phyloP scores from a whole-genome alignment of 2,329 filamentous ascomycete genomes.

The Colletotrichum lupini region DNA sequence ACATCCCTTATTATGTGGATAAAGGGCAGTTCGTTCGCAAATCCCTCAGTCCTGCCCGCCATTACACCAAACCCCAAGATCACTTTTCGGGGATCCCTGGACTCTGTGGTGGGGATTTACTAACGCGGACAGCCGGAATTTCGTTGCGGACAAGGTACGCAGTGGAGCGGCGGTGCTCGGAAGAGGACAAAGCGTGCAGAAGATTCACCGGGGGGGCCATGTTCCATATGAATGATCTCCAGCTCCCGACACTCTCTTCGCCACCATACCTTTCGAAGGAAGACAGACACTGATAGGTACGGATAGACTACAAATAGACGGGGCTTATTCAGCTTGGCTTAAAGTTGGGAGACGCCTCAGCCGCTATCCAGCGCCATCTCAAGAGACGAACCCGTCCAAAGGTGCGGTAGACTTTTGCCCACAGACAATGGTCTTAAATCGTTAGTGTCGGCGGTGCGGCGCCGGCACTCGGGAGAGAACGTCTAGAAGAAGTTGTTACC shows the following conservation, averaged over 20 bases:
- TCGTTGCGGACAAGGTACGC: neutral
- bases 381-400: neutral
- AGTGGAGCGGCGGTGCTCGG: constrained; percentile 5
- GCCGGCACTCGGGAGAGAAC: neutral
- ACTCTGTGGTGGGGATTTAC: neutral
- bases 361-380: neutral
- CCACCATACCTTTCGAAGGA: neutral
- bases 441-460: neutral
- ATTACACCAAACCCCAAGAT: neutral
- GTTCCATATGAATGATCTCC: constrained; percentile 10
- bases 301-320: no score
- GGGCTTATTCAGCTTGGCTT: neutral
- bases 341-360: neutral
- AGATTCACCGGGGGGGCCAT: constrained; percentile 10
- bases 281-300: neutral
- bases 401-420: neutral
- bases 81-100: neutral
- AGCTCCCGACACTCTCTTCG: constrained; percentile 3
- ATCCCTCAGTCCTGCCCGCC: neutral
- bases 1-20: constrained; percentile 26
- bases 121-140: constrained; percentile 7
- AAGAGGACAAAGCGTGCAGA: constrained; percentile 16
- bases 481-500: neutral
- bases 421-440: neutral
- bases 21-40: neutral